Percentiles rank a stretch among this genome's conserved stretches.
Evolutionary conservation across 2,329 filamentous ascomycete genomes (phyloP).

Genomic region (Thielaviopsis punctulata): DNA sequence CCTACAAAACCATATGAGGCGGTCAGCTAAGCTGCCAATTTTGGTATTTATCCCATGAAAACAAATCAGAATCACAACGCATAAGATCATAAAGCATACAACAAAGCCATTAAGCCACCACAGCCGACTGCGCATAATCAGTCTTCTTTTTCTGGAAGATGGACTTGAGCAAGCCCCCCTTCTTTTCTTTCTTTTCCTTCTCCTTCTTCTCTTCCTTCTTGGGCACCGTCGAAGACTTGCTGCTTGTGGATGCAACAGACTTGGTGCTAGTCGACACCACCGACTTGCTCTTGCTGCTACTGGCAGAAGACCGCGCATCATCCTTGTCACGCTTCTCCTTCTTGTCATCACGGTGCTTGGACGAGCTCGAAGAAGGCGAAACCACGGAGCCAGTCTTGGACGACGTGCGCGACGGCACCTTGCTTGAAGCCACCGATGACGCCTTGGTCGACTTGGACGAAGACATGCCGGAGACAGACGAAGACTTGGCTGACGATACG

Average conservation of each 20-base stretch:
- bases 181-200: conserved; percentile 20
- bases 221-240: neutral
- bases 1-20: neutral
- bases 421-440: neutral
- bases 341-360: conserved; percentile 13
- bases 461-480: neutral
- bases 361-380: conserved; percentile 15
- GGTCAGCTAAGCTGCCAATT: neutral
- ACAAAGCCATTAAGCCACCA: neutral
- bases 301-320: conserved; percentile 4
- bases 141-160: conserved; percentile 40
- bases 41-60: neutral
- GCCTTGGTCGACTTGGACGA: neutral
- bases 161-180: conserved; percentile 38
- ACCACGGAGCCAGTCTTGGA: conserved; percentile 2
- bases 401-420: neutral
- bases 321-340: conserved; percentile 21
- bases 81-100: neutral
- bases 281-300: neutral
- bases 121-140: conserved; percentile 2
- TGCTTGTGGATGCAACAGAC: neutral
- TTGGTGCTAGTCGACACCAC: conserved; percentile 14
- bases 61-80: neutral
- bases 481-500: conserved; percentile 1
- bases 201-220: conserved; percentile 11